Evolutionary conservation across 352 stramenopile species (phyloP).

Genomic region (Blastocystis hominis): DNA sequence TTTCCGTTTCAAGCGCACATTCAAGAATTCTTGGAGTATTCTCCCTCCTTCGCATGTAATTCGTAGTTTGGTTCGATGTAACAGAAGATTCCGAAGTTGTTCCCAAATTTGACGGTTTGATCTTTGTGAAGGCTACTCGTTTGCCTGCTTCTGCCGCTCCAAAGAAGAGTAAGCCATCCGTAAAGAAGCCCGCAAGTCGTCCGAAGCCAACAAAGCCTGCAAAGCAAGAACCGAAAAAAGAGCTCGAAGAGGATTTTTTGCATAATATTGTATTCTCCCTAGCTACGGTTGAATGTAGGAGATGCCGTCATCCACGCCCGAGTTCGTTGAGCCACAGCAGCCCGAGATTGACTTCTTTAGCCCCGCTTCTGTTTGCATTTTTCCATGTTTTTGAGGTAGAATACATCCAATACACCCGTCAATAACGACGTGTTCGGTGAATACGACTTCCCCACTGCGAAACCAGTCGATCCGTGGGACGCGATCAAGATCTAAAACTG

Average conservation of each 20-base stretch:
- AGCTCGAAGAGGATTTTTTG: neutral
- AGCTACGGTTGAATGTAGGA: too few relatives aligned
- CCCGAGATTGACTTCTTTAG: too few relatives aligned
- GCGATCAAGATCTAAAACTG: neutral
- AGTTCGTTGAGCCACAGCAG: too few relatives aligned
- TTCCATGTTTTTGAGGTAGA: neutral
- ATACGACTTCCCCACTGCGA: neutral
- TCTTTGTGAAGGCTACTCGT: conserved; percentile 58
- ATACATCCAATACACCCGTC: neutral
- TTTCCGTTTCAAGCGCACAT: conserved; percentile 61
- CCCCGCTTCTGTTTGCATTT: too few relatives aligned
- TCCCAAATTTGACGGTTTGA: conserved; percentile 57
- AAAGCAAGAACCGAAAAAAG: neutral
- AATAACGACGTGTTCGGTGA: neutral
- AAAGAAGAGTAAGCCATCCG: neutral
- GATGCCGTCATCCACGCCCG: too few relatives aligned
- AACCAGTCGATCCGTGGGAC: conserved; percentile 24
- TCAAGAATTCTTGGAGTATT: conserved; percentile 60
- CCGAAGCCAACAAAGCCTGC: neutral
- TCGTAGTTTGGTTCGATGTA: conserved; percentile 59
- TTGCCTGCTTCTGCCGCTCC: conserved; percentile 29
- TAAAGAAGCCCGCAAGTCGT: neutral
- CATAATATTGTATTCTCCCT: neutral
- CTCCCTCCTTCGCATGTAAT: neutral
- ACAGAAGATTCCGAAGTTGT: conserved; percentile 56